Percentiles rank a stretch among this genome's conserved stretches.
Evolutionary conservation across 1,284 basidiomycete species (phyloP).

Genomic region (Apiotrichum gracile): DNA sequence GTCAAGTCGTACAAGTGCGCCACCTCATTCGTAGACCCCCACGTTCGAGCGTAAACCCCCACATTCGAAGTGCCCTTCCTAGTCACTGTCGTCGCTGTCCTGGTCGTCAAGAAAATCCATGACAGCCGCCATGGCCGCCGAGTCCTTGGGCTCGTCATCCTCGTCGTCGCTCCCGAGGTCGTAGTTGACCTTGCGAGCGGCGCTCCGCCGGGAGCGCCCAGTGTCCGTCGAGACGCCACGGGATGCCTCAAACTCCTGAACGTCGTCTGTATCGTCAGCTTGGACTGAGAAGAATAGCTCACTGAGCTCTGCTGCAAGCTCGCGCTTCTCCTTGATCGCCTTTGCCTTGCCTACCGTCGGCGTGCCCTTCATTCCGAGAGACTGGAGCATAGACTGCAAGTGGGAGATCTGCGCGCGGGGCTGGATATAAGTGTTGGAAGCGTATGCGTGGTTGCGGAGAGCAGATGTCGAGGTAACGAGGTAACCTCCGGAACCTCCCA

Average conservation of each 20-base stretch:
- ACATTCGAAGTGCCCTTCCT: not conserved
- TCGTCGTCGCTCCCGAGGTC: not conserved
- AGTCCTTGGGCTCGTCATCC: conserved; percentile 5
- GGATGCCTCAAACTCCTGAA: conserved; percentile 44
- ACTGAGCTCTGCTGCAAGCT: conserved; percentile 74
- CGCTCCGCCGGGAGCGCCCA: conserved; percentile 1
- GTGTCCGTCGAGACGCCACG: conserved; percentile 28
- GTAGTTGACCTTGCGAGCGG: not conserved
- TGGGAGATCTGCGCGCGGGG: conserved; percentile 61
- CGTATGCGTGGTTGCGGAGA: not conserved
- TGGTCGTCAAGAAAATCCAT: conserved; percentile 12
- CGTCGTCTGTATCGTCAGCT: conserved; percentile 37
- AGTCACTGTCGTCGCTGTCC: conserved; percentile 9
- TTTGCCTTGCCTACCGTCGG: conserved; percentile 72
- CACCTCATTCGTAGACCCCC: too few relatives aligned
- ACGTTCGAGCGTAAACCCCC: too few relatives aligned
- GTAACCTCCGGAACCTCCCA: not conserved
- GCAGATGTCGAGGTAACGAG: not conserved
- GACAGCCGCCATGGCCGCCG: conserved; percentile 12
- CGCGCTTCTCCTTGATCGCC: conserved; percentile 61
- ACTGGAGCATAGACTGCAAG: conserved; percentile 59
- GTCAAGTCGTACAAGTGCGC: too few relatives aligned
- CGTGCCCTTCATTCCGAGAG: conserved; percentile 73
- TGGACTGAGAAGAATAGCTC: conserved; percentile 28
- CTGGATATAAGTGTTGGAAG: conserved; percentile 14